Conservation (phyloP, 495 filamentous ascomycete genomes). For the Tuber melanosporum region DNA sequence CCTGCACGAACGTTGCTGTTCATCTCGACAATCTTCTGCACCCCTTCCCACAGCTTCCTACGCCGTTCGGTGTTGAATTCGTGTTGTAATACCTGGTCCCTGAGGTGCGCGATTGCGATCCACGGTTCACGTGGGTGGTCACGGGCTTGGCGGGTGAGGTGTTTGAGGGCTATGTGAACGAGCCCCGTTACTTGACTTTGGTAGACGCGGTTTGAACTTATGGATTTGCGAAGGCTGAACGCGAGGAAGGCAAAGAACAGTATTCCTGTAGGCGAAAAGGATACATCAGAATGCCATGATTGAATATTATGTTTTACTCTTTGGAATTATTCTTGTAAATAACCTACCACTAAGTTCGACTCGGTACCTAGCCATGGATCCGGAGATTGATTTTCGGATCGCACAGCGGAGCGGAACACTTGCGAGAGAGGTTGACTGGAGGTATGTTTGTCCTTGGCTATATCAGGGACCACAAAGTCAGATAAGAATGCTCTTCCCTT, state of each 20-base stretch:
- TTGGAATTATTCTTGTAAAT: neutral
- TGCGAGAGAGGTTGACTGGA: conserved; percentile 74
- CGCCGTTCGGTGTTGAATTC: conserved; percentile 69
- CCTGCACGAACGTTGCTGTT: conserved; percentile 87
- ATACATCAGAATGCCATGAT: neutral
- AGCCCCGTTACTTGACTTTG: conserved; percentile 57
- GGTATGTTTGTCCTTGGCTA: conserved; percentile 44
- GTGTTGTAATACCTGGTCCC: conserved; percentile 81
- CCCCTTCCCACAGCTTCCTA: conserved; percentile 71
- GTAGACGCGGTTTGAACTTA: conserved; percentile 44
- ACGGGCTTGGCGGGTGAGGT: conserved; percentile 65
- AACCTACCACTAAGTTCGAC: conserved; percentile 56
- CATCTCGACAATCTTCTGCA: conserved; percentile 75
- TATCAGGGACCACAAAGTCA: conserved; percentile 31
- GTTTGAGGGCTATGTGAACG: conserved; percentile 72
- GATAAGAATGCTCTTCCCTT: conserved; percentile 37
- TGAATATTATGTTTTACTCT: neutral
- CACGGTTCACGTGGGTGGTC: conserved; percentile 58
- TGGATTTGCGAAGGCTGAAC: conserved; percentile 53
- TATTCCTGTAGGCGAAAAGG: conserved; percentile 52
- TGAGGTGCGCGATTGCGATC: conserved; percentile 76
- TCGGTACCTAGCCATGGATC: conserved; percentile 92
- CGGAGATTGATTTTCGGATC: conserved; percentile 79
- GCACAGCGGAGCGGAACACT: conserved; percentile 80
- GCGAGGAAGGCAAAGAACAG: conserved; percentile 48